Evolutionary conservation across 1,284 basidiomycete genomes (phyloP), one percentile per base, ranked within the genome.

Genomic region (Gastroboletus turbinatus): DNA sequence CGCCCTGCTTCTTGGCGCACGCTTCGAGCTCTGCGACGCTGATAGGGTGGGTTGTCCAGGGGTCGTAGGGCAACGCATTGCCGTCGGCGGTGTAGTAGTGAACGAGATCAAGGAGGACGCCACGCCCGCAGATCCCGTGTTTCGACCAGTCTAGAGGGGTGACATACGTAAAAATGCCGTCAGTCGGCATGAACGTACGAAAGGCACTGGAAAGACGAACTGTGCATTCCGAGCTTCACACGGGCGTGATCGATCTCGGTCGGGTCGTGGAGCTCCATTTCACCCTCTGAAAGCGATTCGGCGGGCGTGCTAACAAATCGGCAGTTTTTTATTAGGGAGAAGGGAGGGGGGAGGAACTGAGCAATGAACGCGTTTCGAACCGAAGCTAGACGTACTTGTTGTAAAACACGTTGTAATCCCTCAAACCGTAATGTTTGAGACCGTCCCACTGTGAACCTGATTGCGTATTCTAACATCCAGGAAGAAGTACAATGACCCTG

Each of bases 391-490:
- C 56, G 47, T 58, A 84, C 85, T 85, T 83, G 69, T 86, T 82
- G 68, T 88, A 88, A 67, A 84, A 85, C 21, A 85, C 74, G 2
- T 75, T 76, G 60, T 87, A 78, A 30, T 81, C 76, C 3, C 73
- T 53, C 42, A 88, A 60, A 3, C 84, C 83, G 62, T 79, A 87
- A 59, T 88, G 85, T 58, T 80, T 78, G 62, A 87, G 56, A 4
- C 88, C 85, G 62, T 90, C 88, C 87, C 88, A 89, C 60, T 90
- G 88, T 4, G 85, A 80, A 25, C 88, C 86, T 0, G 85, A 86
- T 74, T 90, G 88, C 0, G 86, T 85, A 60, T 90, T 90, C 84
- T 89, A 21, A 44, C 2, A 23, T 3, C n/a, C 40, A n/a, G 42
- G 21, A 38, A 35, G 17, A 17, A 14, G 7, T 3, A 21, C 19